phyloP scores from a whole-genome alignment of 2,329 filamentous ascomycete genomes.

The Colletotrichum orbiculare region DNA sequence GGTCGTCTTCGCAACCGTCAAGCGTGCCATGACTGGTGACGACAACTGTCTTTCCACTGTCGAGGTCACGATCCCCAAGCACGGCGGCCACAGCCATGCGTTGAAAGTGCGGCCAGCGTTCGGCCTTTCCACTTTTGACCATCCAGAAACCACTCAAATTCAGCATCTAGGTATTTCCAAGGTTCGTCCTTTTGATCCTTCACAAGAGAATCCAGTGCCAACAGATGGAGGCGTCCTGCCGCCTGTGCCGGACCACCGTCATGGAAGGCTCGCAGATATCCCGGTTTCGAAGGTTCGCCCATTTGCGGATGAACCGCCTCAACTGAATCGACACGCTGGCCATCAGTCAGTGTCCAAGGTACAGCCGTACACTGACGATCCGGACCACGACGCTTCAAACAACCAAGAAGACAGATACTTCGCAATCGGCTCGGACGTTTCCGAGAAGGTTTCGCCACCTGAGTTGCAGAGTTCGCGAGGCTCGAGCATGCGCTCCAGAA shows the following conservation, averaged over 20 bases:
- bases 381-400: neutral
- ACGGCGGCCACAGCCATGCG: slow-evolving; percentile 39
- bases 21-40: slow-evolving; percentile 34
- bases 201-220: slow-evolving; percentile 13
- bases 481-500: slow-evolving; percentile 39
- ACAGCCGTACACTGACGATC: slow-evolving; percentile 18
- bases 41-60: slow-evolving; percentile 32
- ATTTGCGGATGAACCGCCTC: slow-evolving; percentile 21
- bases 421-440: slow-evolving; percentile 20
- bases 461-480: slow-evolving; percentile 11
- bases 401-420: slow-evolving; percentile 5
- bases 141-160: slow-evolving; percentile 19
- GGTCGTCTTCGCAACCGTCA: slow-evolving; percentile 37
- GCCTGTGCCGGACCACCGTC: neutral
- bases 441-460: slow-evolving; percentile 11
- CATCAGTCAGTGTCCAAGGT: slow-evolving; percentile 29
- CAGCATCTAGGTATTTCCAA: slow-evolving; percentile 38
- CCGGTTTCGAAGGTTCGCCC: slow-evolving; percentile 26
- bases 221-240: neutral
- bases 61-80: slow-evolving; percentile 32
- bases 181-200: slow-evolving; percentile 36
- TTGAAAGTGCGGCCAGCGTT: slow-evolving; percentile 44
- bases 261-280: neutral
- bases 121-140: slow-evolving; percentile 33
- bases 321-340: slow-evolving; percentile 30